phyloP scores from a whole-genome alignment of 805 yeast genomes.

The Kodamaea lidongshanica region DNA sequence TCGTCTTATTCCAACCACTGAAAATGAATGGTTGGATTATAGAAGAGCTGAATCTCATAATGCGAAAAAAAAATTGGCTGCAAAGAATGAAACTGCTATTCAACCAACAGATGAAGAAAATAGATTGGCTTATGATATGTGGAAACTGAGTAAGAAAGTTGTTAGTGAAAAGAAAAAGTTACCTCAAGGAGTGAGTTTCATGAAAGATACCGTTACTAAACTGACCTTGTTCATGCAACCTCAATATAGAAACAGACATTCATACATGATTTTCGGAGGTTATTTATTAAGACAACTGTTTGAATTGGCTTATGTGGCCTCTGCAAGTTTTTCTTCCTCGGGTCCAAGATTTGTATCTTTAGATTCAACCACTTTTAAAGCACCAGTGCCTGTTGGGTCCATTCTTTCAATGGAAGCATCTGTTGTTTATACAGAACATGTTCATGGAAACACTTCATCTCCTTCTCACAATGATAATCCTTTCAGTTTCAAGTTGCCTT shows the following conservation, averaged over 20 bases:
- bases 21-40: slow-evolving; percentile 74
- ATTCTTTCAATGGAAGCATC: slow-evolving; percentile 78
- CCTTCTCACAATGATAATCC: slow-evolving; percentile 26
- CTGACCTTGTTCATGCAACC: slow-evolving; percentile 93
- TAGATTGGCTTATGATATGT: slow-evolving; percentile 67
- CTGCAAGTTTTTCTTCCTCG: slow-evolving; percentile 81
- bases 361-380: slow-evolving; percentile 85
- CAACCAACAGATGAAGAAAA: slow-evolving; percentile 69
- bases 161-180: slow-evolving; percentile 29
- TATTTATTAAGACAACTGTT: slow-evolving; percentile 86
- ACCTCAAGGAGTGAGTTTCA: slow-evolving; percentile 51
- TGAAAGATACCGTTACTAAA: slow-evolving; percentile 64
- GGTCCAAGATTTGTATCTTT: slow-evolving; percentile 85
- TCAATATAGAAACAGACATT: slow-evolving; percentile 90
- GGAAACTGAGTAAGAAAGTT: slow-evolving; percentile 39
- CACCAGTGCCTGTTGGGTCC: slow-evolving; percentile 94
- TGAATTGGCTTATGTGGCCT: slow-evolving; percentile 88
- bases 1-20: slow-evolving; percentile 66
- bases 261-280: slow-evolving; percentile 94
- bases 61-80: slow-evolving; percentile 75
- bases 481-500: slow-evolving; percentile 48
- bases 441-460: slow-evolving; percentile 30
- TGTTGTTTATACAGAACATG: slow-evolving; percentile 80
- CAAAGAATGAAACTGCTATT: slow-evolving; percentile 54
- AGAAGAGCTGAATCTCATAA: slow-evolving; percentile 86